phyloP scores from a whole-genome alignment of 371 early-diverging fungal species.

The Mucor indicus region DNA sequence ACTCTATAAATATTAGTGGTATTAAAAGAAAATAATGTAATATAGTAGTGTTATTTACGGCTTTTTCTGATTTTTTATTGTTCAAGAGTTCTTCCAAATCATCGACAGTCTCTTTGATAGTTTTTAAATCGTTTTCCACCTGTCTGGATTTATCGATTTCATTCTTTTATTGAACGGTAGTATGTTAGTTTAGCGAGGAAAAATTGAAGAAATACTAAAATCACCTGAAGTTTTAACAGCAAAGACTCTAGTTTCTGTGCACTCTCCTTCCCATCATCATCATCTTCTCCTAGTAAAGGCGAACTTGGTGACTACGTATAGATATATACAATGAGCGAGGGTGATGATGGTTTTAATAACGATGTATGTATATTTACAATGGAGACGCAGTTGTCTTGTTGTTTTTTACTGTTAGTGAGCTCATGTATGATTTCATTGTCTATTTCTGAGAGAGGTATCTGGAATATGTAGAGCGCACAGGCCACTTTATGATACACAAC shows the following conservation, averaged over 20 bases:
- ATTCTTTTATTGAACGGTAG: background rate
- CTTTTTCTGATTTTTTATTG: constrained; percentile 10
- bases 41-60: constrained; percentile 1
- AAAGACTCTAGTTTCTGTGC: no score
- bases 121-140: constrained; percentile 29
- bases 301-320: no score
- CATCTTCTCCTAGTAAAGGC: no score
- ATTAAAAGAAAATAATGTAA: background rate
- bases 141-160: constrained; percentile 36
- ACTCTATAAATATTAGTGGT: constrained; percentile 8
- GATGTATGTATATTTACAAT: no score
- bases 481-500: constrained; percentile 73
- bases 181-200: no score
- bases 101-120: constrained; percentile 22
- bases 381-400: constrained; percentile 4
- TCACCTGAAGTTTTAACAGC: constrained; percentile 37
- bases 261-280: no score
- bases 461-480: constrained; percentile 51
- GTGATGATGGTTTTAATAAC: no score
- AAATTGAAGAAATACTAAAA: no score
- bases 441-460: constrained; percentile 34
- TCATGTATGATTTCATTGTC: no score
- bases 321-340: no score
- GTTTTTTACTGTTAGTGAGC: background rate
- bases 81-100: constrained; percentile 22